phyloP scores from a whole-genome alignment of 176 grass and related monocot genomes.

The Elymus sibiricus region DNA sequence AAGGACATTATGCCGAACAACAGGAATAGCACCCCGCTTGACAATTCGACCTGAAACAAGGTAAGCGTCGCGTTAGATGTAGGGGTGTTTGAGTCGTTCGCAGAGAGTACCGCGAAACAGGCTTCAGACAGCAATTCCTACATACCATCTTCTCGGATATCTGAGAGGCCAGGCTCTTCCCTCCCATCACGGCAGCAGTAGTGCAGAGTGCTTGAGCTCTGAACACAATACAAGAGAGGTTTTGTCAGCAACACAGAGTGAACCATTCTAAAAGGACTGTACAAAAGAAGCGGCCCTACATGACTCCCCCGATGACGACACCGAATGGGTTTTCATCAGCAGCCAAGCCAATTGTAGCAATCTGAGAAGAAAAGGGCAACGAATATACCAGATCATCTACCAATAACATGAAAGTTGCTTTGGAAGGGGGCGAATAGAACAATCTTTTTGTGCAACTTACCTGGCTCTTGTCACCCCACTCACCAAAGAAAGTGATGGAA shows the following conservation, averaged over 20 bases:
- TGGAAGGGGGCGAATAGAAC: neutral
- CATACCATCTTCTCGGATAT: constrained; percentile 98
- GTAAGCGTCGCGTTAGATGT: neutral
- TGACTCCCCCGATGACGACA: constrained; percentile 85
- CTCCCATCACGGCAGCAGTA: constrained; percentile 86
- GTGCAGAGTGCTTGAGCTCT: constrained; percentile 97
- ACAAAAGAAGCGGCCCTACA: constrained; percentile 44
- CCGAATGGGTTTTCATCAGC: constrained; percentile 90
- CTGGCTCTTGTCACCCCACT: constrained; percentile 99
- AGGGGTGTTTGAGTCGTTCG: neutral
- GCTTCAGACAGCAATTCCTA: neutral
- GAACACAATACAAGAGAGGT: neutral
- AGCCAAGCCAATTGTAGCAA: constrained; percentile 97
- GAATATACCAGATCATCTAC: neutral
- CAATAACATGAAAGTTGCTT: constrained; percentile 7
- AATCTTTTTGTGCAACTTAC: constrained; percentile 37
- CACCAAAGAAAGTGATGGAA: constrained; percentile 98
- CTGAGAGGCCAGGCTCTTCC: constrained; percentile 91
- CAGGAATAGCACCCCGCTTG: constrained; percentile 78
- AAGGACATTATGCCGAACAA: constrained; percentile 80
- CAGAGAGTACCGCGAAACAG: neutral
- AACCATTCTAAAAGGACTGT: neutral
- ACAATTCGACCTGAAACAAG: constrained; percentile 62
- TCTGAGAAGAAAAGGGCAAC: constrained; percentile 36
- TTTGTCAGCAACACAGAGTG: neutral